Percentiles rank a stretch among this genome's conserved stretches.
Conservation (phyloP, 192 early-diverging fungal genomes). For the Cladochytrium replicatum region DNA sequence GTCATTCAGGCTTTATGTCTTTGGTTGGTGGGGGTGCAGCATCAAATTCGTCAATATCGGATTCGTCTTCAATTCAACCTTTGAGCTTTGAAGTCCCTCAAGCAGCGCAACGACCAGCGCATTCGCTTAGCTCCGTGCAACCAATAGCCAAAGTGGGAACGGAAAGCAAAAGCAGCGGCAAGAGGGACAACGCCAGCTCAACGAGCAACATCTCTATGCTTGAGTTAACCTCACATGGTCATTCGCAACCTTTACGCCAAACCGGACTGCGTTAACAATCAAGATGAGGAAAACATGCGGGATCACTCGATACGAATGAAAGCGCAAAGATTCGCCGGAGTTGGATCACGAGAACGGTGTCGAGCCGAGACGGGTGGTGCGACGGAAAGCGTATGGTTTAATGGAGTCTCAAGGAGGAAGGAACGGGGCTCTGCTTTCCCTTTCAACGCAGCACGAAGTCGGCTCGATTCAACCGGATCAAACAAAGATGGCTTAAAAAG, state of each 20-base stretch:
- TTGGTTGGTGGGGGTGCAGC: constrained; percentile 94
- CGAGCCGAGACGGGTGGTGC: constrained; percentile 28
- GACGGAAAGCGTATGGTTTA: not conserved
- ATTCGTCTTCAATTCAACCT: constrained; percentile 88
- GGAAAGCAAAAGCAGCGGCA: constrained; percentile 46
- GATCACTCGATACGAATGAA: constrained; percentile 46
- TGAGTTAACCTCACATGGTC: constrained; percentile 15
- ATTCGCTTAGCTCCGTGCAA: constrained; percentile 75
- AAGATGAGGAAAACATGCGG: constrained; percentile 43
- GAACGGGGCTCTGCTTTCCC: no score
- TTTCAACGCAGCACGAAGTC: no score
- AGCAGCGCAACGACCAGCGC: constrained; percentile 76
- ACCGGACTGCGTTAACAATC: constrained; percentile 56
- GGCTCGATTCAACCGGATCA: no score
- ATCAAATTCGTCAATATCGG: constrained; percentile 97
- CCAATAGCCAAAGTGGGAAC: constrained; percentile 59
- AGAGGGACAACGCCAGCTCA: constrained; percentile 48
- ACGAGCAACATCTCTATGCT: constrained; percentile 42
- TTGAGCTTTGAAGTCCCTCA: constrained; percentile 82
- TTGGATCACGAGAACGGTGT: constrained; percentile 59
- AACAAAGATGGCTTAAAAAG: no score
- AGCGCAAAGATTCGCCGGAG: constrained; percentile 36
- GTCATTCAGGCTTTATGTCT: constrained; percentile 60
- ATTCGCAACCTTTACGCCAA: constrained; percentile 35
- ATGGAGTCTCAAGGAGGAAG: not conserved